These are phyloP conservation scores for Saccharomyces paradoxus DNA, from an alignment of 805 yeast species.

Conservation along the genomic window DNA sequence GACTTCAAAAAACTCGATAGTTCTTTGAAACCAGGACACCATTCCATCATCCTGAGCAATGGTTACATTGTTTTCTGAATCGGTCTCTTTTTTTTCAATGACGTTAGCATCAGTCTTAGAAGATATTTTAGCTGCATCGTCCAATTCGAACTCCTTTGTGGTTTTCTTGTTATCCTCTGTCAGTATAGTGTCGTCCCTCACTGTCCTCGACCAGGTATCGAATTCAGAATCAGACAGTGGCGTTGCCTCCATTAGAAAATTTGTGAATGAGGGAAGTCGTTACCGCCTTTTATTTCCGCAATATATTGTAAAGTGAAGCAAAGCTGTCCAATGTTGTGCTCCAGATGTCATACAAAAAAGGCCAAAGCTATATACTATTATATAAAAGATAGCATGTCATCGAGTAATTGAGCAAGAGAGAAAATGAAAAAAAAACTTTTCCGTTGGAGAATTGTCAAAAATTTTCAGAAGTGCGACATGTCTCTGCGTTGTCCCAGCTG, in stretches of 20 bases:
- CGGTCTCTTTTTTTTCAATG: background rate
- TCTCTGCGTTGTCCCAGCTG: background rate
- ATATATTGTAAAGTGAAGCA: background rate
- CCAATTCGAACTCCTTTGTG: background rate
- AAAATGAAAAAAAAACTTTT: background rate
- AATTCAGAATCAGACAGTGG: background rate
- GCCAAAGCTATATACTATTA: background rate
- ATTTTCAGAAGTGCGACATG: background rate
- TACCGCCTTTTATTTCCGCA: background rate
- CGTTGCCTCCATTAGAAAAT: background rate
- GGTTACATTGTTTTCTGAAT: background rate
- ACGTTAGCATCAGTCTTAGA: background rate
- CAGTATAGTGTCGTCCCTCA: background rate
- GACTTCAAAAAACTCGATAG: conserved; percentile 1
- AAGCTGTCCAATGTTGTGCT: background rate
- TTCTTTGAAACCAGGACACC: background rate
- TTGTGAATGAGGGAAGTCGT: background rate
- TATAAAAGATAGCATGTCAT: background rate
- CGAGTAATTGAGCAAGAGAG: background rate
- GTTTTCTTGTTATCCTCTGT: background rate
- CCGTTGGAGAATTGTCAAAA: background rate
- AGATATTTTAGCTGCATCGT: background rate
- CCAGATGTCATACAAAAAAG: background rate
- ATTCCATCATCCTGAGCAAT: background rate
- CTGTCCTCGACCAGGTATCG: background rate